phyloP scores from a whole-genome alignment of 768 basidiomycete species.

The Porphyrellus cyaneotinctus region DNA sequence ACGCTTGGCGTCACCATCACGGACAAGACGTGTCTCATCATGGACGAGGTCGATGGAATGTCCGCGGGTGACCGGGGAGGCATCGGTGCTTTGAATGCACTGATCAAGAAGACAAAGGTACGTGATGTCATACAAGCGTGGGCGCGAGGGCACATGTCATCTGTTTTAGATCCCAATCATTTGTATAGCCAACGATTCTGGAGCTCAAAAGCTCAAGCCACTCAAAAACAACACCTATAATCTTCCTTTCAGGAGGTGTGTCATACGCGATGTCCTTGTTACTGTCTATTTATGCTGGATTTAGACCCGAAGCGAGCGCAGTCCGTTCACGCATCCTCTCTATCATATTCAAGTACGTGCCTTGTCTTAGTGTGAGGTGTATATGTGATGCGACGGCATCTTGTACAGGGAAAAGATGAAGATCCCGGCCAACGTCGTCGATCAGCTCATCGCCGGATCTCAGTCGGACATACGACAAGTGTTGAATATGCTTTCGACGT shows the following conservation, averaged over 20 bases:
- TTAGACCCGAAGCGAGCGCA: slow-evolving; percentile 69
- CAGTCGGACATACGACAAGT: slow-evolving; percentile 98
- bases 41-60: slow-evolving; percentile 99
- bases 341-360: slow-evolving; percentile 81
- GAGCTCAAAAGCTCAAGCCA: slow-evolving; percentile 89
- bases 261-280: not conserved
- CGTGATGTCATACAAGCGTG: not conserved
- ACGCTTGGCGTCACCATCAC: slow-evolving; percentile 72
- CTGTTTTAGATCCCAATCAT: slow-evolving; percentile 82
- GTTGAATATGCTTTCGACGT: slow-evolving; percentile 96
- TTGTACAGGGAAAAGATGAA: slow-evolving; percentile 81
- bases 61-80: slow-evolving; percentile 96
- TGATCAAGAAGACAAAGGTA: slow-evolving; percentile 93
- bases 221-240: slow-evolving; percentile 66
- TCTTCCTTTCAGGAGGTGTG: slow-evolving; percentile 75
- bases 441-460: slow-evolving; percentile 83
- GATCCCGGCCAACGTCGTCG: slow-evolving; percentile 85
- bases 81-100: slow-evolving; percentile 84
- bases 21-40: slow-evolving; percentile 82
- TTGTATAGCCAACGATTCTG: slow-evolving; percentile 91
- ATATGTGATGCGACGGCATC: not conserved
- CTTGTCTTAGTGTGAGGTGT: not conserved
- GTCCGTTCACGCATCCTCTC: slow-evolving; percentile 86
- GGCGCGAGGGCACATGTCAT: not conserved
- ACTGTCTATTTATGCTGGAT: not conserved